Evolutionary conservation across 2,329 filamentous ascomycete species (phyloP), one percentile per base, ranked within the genome.

Genomic region (Colletotrichum sp.): DNA sequence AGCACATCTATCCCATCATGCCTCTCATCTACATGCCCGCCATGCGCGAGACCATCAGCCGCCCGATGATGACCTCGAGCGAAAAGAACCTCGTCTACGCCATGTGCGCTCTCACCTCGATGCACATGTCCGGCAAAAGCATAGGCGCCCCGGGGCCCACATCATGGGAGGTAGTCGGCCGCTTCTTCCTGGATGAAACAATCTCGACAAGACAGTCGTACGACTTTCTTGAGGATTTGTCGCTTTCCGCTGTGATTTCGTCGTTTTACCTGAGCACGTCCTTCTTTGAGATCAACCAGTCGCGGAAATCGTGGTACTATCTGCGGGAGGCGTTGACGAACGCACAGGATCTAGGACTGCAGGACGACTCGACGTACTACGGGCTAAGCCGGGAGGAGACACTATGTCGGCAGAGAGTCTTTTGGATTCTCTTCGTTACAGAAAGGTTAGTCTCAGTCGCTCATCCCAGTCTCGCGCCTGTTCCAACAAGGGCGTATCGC

Each of bases 1-100:
- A 87, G 78, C 87, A 92, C 80, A 88, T 93, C 69, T 93, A 93
- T 78, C 90, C 91, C n/a, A 91, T 91, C 68, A 91, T 92, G 85
- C 91, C 91, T 1, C 87, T 93, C 6, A 82, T 93, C 9, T 89
- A 92, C 70, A 90, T 91, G 80, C 89, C 91, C 60, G 86, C 86
- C 10, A 85, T 91, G 61, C 85, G 88, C 61, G 86, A 85, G 78
- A 89, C 90, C 80, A 89, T 83, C 80, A 84, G 77, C 83, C 86
- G 84, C 13, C 80, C 82, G 3, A 66, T 12, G 18, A 81, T 86
- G 75, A 79, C 83, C 32, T 81, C 80, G 62, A 82, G 82, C 15
- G 86, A 87, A 64, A 85, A 85, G 78, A 88, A 86, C 77, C 83
- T 87, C 16, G 82, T 90, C 36, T 91, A 92, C 75, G 88, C 91